These are phyloP conservation scores for Epithele typhae DNA, from an alignment of 768 basidiomycete genomes.

Conservation along the genomic window DNA sequence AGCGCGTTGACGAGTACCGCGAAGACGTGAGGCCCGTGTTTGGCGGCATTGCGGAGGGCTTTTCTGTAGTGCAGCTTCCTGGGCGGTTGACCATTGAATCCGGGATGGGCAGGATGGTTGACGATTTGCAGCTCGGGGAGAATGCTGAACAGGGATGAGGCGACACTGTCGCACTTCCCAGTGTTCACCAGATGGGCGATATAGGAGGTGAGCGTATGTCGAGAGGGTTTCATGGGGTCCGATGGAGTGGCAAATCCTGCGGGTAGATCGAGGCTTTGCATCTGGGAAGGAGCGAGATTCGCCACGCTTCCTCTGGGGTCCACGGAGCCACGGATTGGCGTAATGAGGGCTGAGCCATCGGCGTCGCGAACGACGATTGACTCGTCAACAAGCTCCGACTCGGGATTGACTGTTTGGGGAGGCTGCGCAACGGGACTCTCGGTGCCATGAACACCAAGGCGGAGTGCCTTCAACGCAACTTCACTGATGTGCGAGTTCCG, in stretches of 20 bases:
- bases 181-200: slow-evolving; percentile 49
- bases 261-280: slow-evolving; percentile 15
- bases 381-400: too few relatives aligned
- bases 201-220: slow-evolving; percentile 46
- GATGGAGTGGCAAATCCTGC: background rate
- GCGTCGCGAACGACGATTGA: too few relatives aligned
- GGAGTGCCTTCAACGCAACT: slow-evolving; percentile 33
- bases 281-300: too few relatives aligned
- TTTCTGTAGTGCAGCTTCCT: slow-evolving; percentile 18
- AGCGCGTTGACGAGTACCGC: slow-evolving; percentile 57
- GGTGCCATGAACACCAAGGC: slow-evolving; percentile 3
- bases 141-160: slow-evolving; percentile 44
- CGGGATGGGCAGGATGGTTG: slow-evolving; percentile 31
- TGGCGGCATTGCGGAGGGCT: slow-evolving; percentile 37
- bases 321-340: too few relatives aligned
- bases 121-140: slow-evolving; percentile 48
- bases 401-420: too few relatives aligned
- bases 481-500: slow-evolving; percentile 34
- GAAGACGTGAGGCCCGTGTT: slow-evolving; percentile 58
- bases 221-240: slow-evolving; percentile 29
- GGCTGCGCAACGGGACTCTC: too few relatives aligned
- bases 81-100: background rate
- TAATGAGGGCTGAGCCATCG: too few relatives aligned
- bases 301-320: too few relatives aligned
- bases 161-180: slow-evolving; percentile 43